Conservation (phyloP, 2,329 filamentous ascomycete genomes). For the Sporothrix phasma region DNA sequence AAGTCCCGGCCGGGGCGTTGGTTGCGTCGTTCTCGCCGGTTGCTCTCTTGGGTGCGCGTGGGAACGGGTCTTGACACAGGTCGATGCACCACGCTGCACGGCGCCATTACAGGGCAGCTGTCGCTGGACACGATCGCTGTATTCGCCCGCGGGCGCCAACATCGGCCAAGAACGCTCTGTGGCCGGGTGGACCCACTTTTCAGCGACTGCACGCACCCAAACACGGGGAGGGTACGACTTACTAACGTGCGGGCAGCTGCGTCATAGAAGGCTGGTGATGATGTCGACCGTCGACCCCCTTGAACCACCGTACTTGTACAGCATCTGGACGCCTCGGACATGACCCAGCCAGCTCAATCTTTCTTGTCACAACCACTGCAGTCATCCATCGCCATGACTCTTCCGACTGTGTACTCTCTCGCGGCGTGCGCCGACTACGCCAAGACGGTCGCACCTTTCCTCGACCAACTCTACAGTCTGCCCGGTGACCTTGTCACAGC, state of each 20-base stretch:
- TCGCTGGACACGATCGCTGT: not conserved
- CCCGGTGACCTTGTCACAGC: constrained; percentile 54
- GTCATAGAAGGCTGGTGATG: not conserved
- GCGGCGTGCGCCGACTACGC: constrained; percentile 67
- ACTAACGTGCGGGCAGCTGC: constrained; percentile 4
- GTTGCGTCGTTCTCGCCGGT: not conserved
- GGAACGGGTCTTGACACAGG: not conserved
- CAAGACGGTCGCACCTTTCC: constrained; percentile 64
- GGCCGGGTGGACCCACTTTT: constrained; percentile 9
- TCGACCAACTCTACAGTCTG: constrained; percentile 59
- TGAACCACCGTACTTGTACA: too few species aligned
- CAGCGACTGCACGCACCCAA: not conserved
- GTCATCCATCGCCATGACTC: constrained; percentile 41
- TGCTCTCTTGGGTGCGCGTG: not conserved
- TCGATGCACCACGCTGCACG: not conserved
- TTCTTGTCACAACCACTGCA: not conserved
- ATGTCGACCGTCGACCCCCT: too few species aligned
- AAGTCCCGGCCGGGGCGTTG: not conserved
- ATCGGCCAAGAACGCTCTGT: not conserved
- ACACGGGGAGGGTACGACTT: constrained; percentile 6
- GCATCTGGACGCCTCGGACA: not conserved
- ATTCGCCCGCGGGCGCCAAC: not conserved
- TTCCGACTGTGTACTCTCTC: constrained; percentile 61
- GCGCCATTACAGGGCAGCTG: not conserved
- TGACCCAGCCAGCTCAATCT: too few species aligned